Conservation (phyloP, 768 basidiomycete species). For the Boletus vermiculosoides region DNA sequence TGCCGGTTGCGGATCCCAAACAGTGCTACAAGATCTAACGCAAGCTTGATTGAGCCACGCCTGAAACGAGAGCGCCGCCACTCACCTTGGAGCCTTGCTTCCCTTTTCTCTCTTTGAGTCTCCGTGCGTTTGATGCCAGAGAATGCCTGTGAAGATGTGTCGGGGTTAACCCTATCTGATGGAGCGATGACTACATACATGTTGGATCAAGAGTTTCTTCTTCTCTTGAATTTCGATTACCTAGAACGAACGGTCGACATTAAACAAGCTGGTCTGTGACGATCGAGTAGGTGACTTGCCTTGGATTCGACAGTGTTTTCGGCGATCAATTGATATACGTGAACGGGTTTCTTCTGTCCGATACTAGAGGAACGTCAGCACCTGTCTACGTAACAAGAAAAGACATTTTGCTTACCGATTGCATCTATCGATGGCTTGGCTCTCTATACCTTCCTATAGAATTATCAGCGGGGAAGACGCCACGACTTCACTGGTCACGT, state of each 20-base stretch:
- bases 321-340: constrained; percentile 87
- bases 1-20: constrained; percentile 43
- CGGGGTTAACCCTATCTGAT: neutral
- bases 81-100: constrained; percentile 78
- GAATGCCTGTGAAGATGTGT: constrained; percentile 58
- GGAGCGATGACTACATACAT: constrained; percentile 44
- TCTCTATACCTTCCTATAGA: constrained; percentile 73
- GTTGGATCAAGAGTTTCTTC: constrained; percentile 76
- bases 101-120: constrained; percentile 70
- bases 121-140: constrained; percentile 78
- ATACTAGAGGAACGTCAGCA: constrained; percentile 41
- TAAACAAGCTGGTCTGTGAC: neutral
- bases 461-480: constrained; percentile 9
- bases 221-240: constrained; percentile 84
- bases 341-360: constrained; percentile 79
- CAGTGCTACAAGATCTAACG: constrained; percentile 57
- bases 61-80: neutral
- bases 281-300: constrained; percentile 36
- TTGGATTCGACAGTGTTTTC: constrained; percentile 88
- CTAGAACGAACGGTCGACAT: constrained; percentile 29
- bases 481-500: constrained; percentile 5
- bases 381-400: neutral
- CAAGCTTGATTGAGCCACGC: neutral
- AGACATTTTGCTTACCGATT: constrained; percentile 50
- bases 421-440: constrained; percentile 78